phyloP scores from a whole-genome alignment of 2,329 filamentous ascomycete species.

The Dichotomopilus funicola region DNA sequence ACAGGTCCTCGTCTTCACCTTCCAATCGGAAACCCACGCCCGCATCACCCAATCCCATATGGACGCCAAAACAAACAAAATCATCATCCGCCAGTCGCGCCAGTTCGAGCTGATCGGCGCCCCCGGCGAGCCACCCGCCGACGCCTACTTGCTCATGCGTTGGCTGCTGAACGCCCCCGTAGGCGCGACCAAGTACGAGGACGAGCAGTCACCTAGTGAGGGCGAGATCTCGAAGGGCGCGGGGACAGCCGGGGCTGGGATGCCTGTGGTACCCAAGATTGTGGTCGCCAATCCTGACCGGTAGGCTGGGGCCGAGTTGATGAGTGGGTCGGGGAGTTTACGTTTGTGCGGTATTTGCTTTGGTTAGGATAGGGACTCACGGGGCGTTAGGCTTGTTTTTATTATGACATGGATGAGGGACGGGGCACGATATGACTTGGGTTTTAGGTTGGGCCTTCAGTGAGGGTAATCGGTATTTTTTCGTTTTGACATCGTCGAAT shows the following conservation, averaged over 20 bases:
- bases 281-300: background rate
- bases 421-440: background rate
- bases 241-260: background rate
- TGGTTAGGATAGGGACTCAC: background rate
- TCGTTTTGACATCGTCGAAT: no score
- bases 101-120: background rate
- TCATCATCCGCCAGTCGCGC: conserved; percentile 1
- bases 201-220: background rate
- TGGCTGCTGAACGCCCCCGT: conserved; percentile 4
- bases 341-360: background rate
- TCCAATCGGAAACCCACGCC: background rate
- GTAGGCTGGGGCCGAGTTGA: background rate
- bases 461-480: background rate
- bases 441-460: background rate
- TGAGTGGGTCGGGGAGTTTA: background rate
- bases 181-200: background rate
- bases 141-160: conserved; percentile 1
- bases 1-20: conserved; percentile 2
- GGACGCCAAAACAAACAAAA: background rate
- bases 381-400: background rate
- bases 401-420: background rate
- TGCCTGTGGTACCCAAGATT: background rate
- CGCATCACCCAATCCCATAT: conserved; percentile 6
- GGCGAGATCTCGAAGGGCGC: background rate
- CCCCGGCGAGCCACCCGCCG: background rate